These are phyloP conservation scores for Hemileccinum rubropunctum DNA, from an alignment of 768 basidiomycete genomes.

Conservation along the genomic window DNA sequence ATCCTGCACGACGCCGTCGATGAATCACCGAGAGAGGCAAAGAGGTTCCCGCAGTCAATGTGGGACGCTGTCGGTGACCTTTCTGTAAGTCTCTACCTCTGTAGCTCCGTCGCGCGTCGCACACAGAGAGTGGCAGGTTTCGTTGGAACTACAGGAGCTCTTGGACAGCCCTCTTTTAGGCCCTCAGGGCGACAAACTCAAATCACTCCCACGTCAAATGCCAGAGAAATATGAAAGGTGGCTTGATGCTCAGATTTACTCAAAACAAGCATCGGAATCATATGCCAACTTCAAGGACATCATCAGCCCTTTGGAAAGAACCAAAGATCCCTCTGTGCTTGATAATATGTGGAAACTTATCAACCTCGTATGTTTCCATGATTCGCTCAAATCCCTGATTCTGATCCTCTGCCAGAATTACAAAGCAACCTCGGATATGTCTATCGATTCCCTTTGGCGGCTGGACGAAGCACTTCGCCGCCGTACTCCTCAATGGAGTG, in stretches of 20 bases:
- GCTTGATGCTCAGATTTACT: constrained; percentile 66
- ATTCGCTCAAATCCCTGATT: neutral
- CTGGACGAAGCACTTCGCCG: constrained; percentile 49
- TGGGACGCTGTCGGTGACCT: constrained; percentile 85
- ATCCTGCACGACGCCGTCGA: constrained; percentile 69
- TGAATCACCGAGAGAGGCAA: constrained; percentile 70
- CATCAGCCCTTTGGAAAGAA: constrained; percentile 57
- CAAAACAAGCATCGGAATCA: constrained; percentile 52
- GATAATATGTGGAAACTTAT: constrained; percentile 65
- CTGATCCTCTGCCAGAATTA: constrained; percentile 53
- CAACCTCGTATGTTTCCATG: constrained; percentile 45
- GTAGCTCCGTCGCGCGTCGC: neutral
- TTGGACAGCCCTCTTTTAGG: constrained; percentile 62
- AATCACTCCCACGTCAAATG: constrained; percentile 46
- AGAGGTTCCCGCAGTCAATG: constrained; percentile 72
- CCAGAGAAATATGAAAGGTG: constrained; percentile 63
- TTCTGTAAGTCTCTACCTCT: constrained; percentile 47
- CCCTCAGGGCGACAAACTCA: constrained; percentile 53
- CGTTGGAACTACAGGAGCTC: constrained; percentile 63
- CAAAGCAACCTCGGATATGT: constrained; percentile 44
- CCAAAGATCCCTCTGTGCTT: constrained; percentile 47
- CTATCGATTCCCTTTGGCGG: constrained; percentile 64
- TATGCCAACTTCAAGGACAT: constrained; percentile 52
- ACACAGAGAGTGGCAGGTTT: constrained; percentile 40
- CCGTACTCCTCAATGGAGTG: constrained; percentile 59